Evolutionary conservation across 2,329 filamentous ascomycete genomes (phyloP), one percentile per base, ranked within the genome.

Genomic region (Aspergillus nomiae): DNA sequence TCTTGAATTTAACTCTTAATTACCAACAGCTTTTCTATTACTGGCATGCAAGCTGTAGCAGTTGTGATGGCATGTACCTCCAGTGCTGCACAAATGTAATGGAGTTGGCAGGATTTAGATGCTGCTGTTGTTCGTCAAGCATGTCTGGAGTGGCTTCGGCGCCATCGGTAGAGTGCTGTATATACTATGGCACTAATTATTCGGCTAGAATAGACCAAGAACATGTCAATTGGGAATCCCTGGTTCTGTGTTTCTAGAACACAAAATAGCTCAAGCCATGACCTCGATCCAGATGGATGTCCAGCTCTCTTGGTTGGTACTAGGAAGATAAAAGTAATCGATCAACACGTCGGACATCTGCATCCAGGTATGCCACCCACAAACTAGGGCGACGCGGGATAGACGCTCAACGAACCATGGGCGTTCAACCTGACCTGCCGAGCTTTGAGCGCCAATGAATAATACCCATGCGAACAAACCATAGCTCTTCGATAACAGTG

Each of bases 361-460:
- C 16, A 67, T 66, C 75, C 74, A 77, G 2, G 58, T 56, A 36
- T 64, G 64, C 75, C 75, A 77, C 30, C 68, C 67, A 56, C 73
- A 71, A 26, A 76, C 60, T 58, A 66, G 66, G 21, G 65, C 63
- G 26, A 76, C 55, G 19, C 66, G 62, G 32, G 68, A 63, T 30
- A 77, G 64, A 14, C 67, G 66, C 48, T 72, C 66, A 50, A 76
- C 61, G 65, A 77, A 77, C 73, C 72, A 77, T 3, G 67, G 60
- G 54, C 70, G 65, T 55, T 75, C 70, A 4, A 62, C n/a, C 30
- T 74, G 72, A 10, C 69, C 70, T n/a, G 63, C 56, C 7, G 74
- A 72, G 16, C 71, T 69, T 38, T 75, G 71, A n/a, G 74, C 74
- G 14, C 73, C 75, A 28, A 77, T 63, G 34, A 77, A 76, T 16